Evolutionary conservation across 2,329 filamentous ascomycete species (phyloP), one percentile per base, ranked within the genome.

Genomic region (Trichoderma sp.): DNA sequence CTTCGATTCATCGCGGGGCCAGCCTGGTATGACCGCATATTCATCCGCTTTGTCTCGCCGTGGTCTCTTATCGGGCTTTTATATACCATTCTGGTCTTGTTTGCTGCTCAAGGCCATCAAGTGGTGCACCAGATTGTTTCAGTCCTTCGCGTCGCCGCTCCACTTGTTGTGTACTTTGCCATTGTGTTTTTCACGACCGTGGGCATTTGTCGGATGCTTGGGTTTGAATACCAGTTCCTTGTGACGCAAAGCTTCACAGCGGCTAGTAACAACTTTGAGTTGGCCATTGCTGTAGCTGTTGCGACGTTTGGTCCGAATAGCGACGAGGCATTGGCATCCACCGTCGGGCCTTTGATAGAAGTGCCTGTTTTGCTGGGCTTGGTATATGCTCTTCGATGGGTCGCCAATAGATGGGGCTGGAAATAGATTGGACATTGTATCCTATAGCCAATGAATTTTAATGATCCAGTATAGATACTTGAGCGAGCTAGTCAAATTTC

Each of bases 201-300:
- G 1, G 86, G 85, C 60, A 84, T 92, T 2, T 89, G 91, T 3
- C 87, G 88, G 66, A 88, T 87, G n/a, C 84, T 93, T n/a, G 93
- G 94, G 0, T 95, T 95, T 75, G 91, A 90, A 0, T 97, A 97
- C 81, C 88, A 88, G 45, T 82, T 95, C 1, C 89, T 89, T 1
- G 88, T 89, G 12, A 96, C 94, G 2, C 94, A 97, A 84, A 95
- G 93, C 81, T 97, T 97, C 80, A 97, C 94, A 0, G 95, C 94
- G 0, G 93, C 94, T 1, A 97, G 95, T 82, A 98, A 98, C 81
- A 97, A 98, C 82, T 98, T 98, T 80, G 95, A 98, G 85, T 86
- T 98, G 29, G 94, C 95, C 0, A 97, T 98, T 84, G 95, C 95
- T 0, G 95, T 98, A 0, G 94, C 94, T 0, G 92, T 97, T 3